Evolutionary conservation across 225 moss, liverwort and hornwort genomes (phyloP), one percentile per base, ranked within the genome.

Genomic region (Takakia lepidozioides): DNA sequence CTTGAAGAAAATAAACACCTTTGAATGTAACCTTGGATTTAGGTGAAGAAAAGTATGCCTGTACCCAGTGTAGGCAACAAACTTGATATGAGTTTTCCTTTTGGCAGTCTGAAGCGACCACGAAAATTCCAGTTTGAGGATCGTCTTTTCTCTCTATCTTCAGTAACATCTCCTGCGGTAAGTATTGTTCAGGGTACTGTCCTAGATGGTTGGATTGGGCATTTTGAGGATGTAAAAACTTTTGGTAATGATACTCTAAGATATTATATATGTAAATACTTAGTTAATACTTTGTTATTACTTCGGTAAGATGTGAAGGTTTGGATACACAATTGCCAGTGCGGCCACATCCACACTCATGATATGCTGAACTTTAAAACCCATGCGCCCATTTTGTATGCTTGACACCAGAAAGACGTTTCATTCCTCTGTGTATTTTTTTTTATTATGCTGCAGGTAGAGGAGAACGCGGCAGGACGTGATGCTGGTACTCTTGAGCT

Each of bases 111-210:
- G 57, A 87, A 85, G 70, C 63, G 91, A 26, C 78, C 90, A 4
- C 74, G 91, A 49, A 98, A 90, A 64, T 87, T 98, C 45, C 90
- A 90, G 69, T 85, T 87, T 58, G 98, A 98, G 60, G 98, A 98
- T 71, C 80, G 98, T 24, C 85, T 98, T 23, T 98, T 98, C 46
- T 91, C 98, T 36, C 69, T 98, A 46, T 98, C 98, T 10, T 98
- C 98, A 2, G 83, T 98, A 49, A 91, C 98, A 23, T 87, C 98
- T 46, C 91, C 98, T 16, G 82, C 87, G 83, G 95, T 93, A 58
- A 56, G 65, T 52, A 22, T 55, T 43, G 38, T 54, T 27, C 49
- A 43, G 18, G 14, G 35, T 8, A 19, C 18, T 21, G 35, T 26
- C 19, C 11, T 32, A 6, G 32, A 7, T 32, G 11, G 8, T 32